These are phyloP conservation scores for Colletotrichum sansevieriae DNA, from an alignment of 2,329 filamentous ascomycete genomes.

Conservation along the genomic window DNA sequence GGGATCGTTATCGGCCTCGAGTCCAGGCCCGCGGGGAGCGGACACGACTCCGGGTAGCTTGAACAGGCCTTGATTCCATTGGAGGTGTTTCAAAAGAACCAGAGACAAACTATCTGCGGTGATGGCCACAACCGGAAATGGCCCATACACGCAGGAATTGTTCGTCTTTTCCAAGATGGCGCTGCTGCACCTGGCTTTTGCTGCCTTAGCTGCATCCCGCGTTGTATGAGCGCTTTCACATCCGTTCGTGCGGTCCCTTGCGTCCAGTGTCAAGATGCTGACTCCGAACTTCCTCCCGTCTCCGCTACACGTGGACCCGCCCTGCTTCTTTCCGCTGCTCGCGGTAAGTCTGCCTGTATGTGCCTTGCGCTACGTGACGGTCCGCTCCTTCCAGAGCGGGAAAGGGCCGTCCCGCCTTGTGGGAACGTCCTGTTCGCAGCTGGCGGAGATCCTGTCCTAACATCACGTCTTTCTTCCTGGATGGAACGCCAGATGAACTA, in stretches of 20 bases:
- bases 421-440: conserved; percentile 19
- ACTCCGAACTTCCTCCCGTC: conserved; percentile 5
- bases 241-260: not conserved
- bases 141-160: not conserved
- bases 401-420: conserved; percentile 1
- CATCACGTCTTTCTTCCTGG: not conserved
- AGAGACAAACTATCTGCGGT: not conserved
- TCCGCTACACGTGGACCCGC: conserved; percentile 18
- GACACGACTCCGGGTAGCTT: not conserved
- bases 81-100: not conserved
- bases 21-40: not conserved
- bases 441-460: not conserved
- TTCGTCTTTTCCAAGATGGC: conserved; percentile 10
- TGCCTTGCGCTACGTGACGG: conserved; percentile 9
- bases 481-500: not conserved
- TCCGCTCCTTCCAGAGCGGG: conserved; percentile 13
- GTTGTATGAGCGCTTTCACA: not conserved
- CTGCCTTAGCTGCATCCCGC: conserved; percentile 13
- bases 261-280: not conserved
- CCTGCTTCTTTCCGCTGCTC: conserved; percentile 10
- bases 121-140: not conserved
- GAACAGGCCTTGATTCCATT: not conserved
- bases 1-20: conserved; percentile 3
- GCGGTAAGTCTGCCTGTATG: not conserved
- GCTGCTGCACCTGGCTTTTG: conserved; percentile 27